A percentile compares a stretch with the other conserved stretches of the same genome.
phyloP scores from a whole-genome alignment of 139 green algal genomes.

The Marvania coccoides region DNA sequence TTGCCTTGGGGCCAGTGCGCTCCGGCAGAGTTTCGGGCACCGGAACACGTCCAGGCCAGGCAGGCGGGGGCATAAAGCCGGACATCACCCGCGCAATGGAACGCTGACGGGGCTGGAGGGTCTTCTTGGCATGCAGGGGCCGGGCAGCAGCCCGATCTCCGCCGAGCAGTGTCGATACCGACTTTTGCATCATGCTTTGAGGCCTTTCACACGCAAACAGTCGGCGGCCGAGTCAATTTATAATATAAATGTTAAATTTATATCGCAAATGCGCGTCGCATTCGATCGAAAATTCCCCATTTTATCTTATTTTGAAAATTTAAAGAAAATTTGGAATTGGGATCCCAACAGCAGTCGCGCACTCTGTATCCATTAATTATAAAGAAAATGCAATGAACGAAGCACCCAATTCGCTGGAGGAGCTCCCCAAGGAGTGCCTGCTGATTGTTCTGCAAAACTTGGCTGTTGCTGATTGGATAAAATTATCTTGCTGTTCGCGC shows the following conservation, averaged over 20 bases:
- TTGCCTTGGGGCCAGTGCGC: slow-evolving; percentile 31
- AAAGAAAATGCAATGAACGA: too few species aligned
- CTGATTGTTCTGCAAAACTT: background rate
- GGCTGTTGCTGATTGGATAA: background rate
- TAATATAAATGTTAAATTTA: too few species aligned
- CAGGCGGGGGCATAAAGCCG: slow-evolving; percentile 36
- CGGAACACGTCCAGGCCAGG: slow-evolving; percentile 46
- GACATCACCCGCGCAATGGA: too few species aligned
- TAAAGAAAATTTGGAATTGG: too few species aligned
- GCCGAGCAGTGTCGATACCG: background rate
- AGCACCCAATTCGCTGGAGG: background rate
- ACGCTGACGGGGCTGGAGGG: background rate
- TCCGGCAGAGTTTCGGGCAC: slow-evolving; percentile 26
- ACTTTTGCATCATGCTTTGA: too few species aligned
- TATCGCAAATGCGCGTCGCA: too few species aligned
- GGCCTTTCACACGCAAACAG: too few species aligned
- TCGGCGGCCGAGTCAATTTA: too few species aligned
- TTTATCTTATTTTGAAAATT: too few species aligned
- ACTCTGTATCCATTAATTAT: too few species aligned
- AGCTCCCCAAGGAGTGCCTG: background rate
- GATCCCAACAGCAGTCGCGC: too few species aligned
- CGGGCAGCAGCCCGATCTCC: background rate
- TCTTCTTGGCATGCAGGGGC: background rate
- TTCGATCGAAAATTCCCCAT: too few species aligned
- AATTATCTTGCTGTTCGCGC: background rate